Evolutionary conservation across 192 early-diverging fungal genomes (phyloP).

Genomic region (Coemansia sp.): DNA sequence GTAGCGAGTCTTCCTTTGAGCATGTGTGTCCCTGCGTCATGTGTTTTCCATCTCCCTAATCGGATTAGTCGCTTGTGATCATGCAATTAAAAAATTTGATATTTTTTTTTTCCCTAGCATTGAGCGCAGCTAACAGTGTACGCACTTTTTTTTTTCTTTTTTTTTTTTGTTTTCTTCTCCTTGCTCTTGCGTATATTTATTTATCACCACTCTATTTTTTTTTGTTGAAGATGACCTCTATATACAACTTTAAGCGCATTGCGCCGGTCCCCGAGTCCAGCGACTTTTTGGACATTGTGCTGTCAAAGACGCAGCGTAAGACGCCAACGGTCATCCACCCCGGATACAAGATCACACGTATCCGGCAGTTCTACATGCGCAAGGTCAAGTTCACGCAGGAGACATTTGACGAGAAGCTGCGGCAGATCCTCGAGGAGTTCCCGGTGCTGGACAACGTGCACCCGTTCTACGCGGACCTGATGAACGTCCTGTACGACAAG

Average conservation of each 20-base stretch:
- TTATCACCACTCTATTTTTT: background rate
- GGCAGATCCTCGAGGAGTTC: slow-evolving; percentile 91
- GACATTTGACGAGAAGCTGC: slow-evolving; percentile 94
- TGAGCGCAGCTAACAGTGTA: no score
- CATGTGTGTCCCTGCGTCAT: background rate
- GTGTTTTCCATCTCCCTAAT: background rate
- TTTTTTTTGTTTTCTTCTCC: background rate
- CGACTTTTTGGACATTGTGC: slow-evolving; percentile 97
- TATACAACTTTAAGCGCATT: slow-evolving; percentile 99
- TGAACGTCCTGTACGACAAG: slow-evolving; percentile 99
- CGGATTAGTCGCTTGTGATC: background rate
- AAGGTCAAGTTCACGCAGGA: slow-evolving; percentile 99
- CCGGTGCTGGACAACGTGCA: slow-evolving; percentile 99
- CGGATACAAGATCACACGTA: slow-evolving; percentile 95
- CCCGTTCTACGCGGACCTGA: slow-evolving; percentile 98
- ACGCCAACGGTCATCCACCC: slow-evolving; percentile 95
- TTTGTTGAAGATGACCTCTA: slow-evolving; percentile 46
- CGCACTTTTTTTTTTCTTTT: background rate
- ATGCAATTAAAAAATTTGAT: slow-evolving; percentile 9
- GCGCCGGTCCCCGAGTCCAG: slow-evolving; percentile 86
- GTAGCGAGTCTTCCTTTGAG: background rate
- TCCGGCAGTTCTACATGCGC: slow-evolving; percentile 98
- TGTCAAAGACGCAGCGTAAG: slow-evolving; percentile 99
- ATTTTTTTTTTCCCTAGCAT: background rate
- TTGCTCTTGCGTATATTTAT: slow-evolving; percentile 2